Evolutionary conservation across 2,329 filamentous ascomycete species (phyloP).

Genomic region (Nothophoma quercina): DNA sequence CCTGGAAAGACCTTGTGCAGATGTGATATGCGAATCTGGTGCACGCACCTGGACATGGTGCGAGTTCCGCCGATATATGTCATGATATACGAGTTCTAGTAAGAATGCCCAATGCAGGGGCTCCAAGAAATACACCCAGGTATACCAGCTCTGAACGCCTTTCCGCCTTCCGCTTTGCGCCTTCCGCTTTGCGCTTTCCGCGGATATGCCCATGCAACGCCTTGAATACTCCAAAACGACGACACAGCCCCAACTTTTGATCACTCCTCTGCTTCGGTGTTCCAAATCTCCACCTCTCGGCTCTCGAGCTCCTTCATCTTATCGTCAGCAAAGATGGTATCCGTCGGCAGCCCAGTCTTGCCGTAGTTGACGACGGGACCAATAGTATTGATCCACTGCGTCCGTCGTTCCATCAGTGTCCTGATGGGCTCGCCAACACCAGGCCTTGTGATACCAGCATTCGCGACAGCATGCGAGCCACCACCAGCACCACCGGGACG

Average conservation of each 20-base stretch:
- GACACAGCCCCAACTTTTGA: too few species aligned
- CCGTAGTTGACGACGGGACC: conserved; percentile 90
- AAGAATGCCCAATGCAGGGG: neutral
- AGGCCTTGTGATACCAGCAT: conserved; percentile 42
- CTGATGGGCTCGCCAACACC: conserved; percentile 91
- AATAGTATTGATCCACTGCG: conserved; percentile 89
- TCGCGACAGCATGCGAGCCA: conserved; percentile 64
- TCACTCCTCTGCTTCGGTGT: conserved; percentile 76
- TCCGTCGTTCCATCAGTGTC: conserved; percentile 88
- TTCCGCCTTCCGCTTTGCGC: neutral
- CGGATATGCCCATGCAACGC: neutral
- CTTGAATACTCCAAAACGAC: neutral
- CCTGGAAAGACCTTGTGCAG: too few species aligned
- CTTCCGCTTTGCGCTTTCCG: too few species aligned
- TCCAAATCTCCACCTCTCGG: conserved; percentile 81
- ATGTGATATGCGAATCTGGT: too few species aligned
- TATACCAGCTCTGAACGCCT: neutral
- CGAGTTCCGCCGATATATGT: too few species aligned
- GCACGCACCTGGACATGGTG: too few species aligned
- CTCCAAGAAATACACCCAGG: neutral
- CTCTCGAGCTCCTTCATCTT: conserved; percentile 78
- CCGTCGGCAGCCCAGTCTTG: conserved; percentile 75
- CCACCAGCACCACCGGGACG: conserved; percentile 77
- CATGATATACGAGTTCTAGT: neutral
- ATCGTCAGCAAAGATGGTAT: conserved; percentile 77